Evolutionary conservation across 768 basidiomycete species (phyloP), one percentile per base, ranked within the genome.

Genomic region (Russula vinacea): DNA sequence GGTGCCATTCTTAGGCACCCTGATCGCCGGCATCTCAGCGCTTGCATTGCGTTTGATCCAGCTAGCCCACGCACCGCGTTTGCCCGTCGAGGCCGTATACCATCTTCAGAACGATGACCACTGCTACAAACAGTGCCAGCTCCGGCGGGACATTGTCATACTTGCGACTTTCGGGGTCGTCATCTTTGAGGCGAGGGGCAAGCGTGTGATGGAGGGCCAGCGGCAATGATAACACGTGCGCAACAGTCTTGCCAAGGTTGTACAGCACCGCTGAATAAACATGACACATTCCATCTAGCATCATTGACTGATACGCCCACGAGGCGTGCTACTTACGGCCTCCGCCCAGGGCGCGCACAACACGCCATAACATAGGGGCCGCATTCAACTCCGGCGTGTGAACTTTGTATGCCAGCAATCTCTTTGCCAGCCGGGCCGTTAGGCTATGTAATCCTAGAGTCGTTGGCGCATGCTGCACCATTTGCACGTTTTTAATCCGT

Each of bases 1-100:
- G 32, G 5, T 11, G 2, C 54, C 32, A 62, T 58, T 58, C 32
- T 45, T 60, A 39, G 62, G 51, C n/a, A 54, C 53, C 37, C 63
- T 69, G 73, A 64, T 84, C 83, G 37, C 74, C 70, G 72, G 83
- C 87, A 67, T 64, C 52, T 57, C 7, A 32, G 58, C 47, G 19
- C 13, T 26, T 51, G 33, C 1, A 16, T 7, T 13, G 2, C 5
- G 5, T 9, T 29, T 29, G 37, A 39, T 22, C 33, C 57, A 24
- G 3, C 26, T 32, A 2, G 11, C 17, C 26, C 49, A 57, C 45
- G 60, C 71, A 85, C 89, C 90, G 82, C 58, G 70, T 61, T 67
- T 76, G 77, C 33, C 86, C 90, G 72, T 94, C 92, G 33, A 94
- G 71, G 0, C 93, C 94, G 70, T 94, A 94, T 29, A 87, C 82